phyloP scores from a whole-genome alignment of 768 basidiomycete genomes.

The Suillus luteus region DNA sequence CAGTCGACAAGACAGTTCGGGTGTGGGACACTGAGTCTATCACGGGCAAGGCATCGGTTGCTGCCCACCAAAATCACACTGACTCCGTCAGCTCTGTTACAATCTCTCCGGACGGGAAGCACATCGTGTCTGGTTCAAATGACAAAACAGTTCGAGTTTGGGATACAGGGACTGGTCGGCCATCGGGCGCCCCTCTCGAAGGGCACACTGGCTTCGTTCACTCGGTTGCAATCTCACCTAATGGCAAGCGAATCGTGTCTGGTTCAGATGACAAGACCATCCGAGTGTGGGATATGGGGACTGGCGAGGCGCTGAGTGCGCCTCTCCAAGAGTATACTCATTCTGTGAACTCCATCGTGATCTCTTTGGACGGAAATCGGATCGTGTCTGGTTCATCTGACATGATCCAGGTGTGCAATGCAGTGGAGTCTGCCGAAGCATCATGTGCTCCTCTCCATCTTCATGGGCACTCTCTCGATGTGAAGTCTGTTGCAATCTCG shows the following conservation, averaged over 20 bases:
- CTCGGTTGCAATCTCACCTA: background rate
- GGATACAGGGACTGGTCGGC: background rate
- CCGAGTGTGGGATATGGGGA: background rate
- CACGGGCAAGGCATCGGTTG: background rate
- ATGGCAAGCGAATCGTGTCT: conserved; percentile 8
- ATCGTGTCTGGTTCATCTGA: too few species aligned
- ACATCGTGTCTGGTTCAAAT: background rate
- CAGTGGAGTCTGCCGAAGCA: too few species aligned
- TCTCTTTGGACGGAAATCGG: too few species aligned
- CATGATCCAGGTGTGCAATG: too few species aligned
- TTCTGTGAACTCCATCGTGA: too few species aligned
- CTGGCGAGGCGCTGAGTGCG: background rate
- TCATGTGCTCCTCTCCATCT: background rate
- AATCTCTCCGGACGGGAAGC: background rate
- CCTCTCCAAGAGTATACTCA: too few species aligned
- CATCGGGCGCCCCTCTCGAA: background rate
- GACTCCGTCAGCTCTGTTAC: background rate
- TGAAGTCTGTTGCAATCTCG: background rate
- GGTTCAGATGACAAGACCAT: conserved; percentile 7
- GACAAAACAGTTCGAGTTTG: background rate
- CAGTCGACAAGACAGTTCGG: background rate
- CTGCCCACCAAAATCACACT: background rate
- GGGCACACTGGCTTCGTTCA: background rate
- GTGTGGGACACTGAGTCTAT: background rate
- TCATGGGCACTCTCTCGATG: background rate